A percentile compares a stretch with the other conserved stretches of the same genome.
These are phyloP conservation scores for Mucor irregularis DNA, from an alignment of 371 early-diverging fungal genomes.

Conservation along the genomic window DNA sequence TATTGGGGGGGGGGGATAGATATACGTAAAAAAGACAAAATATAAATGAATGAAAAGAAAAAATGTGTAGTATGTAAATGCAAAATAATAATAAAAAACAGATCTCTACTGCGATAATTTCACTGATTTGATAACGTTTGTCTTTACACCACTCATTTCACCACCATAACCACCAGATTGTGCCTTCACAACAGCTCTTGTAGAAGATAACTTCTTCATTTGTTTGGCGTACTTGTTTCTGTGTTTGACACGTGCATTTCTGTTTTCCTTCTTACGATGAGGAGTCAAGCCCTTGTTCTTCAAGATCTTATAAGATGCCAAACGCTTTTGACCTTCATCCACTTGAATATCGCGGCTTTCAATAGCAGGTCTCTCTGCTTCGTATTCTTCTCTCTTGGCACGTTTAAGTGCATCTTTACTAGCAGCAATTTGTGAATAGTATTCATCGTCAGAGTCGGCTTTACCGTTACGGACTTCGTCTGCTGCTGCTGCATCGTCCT, in stretches of 20 bases:
- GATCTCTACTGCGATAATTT: constrained; percentile 49
- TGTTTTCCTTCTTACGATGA: constrained; percentile 88
- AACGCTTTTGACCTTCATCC: constrained; percentile 73
- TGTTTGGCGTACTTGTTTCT: constrained; percentile 84
- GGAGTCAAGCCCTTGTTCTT: constrained; percentile 96
- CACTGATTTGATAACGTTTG: constrained; percentile 77
- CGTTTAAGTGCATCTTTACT: constrained; percentile 51
- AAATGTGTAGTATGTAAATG: not conserved
- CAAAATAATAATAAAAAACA: no score
- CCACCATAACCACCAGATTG: constrained; percentile 81
- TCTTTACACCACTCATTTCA: constrained; percentile 95
- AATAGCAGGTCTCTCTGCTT: constrained; percentile 42
- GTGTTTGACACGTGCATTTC: constrained; percentile 96
- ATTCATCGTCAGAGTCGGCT: constrained; percentile 52
- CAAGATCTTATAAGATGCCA: constrained; percentile 85
- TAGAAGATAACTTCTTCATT: constrained; percentile 85
- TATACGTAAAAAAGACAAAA: not conserved
- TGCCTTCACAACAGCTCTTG: constrained; percentile 68
- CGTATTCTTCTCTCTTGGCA: constrained; percentile 47
- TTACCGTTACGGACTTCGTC: constrained; percentile 32
- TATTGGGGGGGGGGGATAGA: constrained; percentile 1
- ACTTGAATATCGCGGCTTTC: constrained; percentile 45
- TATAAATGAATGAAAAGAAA: not conserved
- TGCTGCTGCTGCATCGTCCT: constrained; percentile 51
- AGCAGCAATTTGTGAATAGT: constrained; percentile 54